phyloP scores from a whole-genome alignment of 2,329 filamentous ascomycete species.

The Ophiostoma australiae region DNA sequence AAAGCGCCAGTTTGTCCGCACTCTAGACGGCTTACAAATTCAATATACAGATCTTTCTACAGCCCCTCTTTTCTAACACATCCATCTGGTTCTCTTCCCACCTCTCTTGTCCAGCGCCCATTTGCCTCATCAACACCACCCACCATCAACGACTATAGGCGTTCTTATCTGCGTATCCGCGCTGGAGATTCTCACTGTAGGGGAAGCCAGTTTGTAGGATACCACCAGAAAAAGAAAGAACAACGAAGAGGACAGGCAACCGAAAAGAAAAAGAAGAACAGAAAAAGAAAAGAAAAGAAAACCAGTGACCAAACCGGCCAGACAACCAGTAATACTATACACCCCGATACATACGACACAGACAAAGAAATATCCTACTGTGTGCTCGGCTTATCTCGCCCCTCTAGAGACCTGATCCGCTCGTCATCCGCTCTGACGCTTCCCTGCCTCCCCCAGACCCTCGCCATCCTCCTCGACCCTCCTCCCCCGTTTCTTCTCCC shows the following conservation, averaged over 20 bases:
- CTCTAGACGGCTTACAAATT: slow-evolving; percentile 31
- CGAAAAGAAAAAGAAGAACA: background rate
- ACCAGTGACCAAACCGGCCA: background rate
- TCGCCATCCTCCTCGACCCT: slow-evolving; percentile 1
- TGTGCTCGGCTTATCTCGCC: slow-evolving; percentile 19
- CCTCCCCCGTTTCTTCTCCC: slow-evolving; percentile 14
- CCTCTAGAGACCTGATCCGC: slow-evolving; percentile 10
- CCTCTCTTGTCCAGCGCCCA: slow-evolving; percentile 15
- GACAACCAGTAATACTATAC: background rate
- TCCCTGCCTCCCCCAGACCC: background rate
- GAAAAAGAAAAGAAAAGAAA: slow-evolving; percentile 11
- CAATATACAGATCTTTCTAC: slow-evolving; percentile 24
- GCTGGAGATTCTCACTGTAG: background rate
- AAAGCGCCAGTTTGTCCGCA: slow-evolving; percentile 16
- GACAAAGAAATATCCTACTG: slow-evolving; percentile 10
- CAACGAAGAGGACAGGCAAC: background rate
- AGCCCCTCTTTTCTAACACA: slow-evolving; percentile 29
- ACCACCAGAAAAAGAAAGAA: background rate
- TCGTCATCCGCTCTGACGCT: slow-evolving; percentile 14
- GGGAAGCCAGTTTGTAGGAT: background rate
- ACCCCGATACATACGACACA: background rate
- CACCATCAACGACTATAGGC: background rate
- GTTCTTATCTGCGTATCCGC: too few relatives aligned
- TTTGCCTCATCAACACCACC: slow-evolving; percentile 20
- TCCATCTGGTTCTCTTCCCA: slow-evolving; percentile 23